phyloP scores from a whole-genome alignment of 169 alveolate genomes.

The Fabrea salina region DNA sequence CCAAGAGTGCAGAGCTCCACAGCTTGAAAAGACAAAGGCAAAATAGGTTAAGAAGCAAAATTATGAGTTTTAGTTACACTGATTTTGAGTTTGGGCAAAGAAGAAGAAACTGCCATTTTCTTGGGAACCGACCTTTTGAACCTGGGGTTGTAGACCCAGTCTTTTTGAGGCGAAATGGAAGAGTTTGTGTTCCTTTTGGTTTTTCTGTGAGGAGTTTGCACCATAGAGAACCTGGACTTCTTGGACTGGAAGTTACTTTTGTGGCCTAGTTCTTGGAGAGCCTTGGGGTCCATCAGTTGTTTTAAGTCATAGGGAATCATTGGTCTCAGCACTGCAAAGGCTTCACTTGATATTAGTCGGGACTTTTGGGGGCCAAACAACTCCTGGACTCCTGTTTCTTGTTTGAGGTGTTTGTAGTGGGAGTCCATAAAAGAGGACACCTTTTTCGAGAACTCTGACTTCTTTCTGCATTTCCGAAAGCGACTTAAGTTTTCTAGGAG shows the following conservation, averaged over 20 bases:
- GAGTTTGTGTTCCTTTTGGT: not conserved
- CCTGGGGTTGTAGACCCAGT: not conserved
- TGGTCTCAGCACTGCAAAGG: not conserved
- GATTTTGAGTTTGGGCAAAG: too few relatives aligned
- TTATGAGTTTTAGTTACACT: not conserved
- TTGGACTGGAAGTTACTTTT: not conserved
- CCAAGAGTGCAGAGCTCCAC: not conserved
- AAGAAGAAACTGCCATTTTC: too few relatives aligned
- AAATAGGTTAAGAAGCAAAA: not conserved
- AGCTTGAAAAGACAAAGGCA: not conserved
- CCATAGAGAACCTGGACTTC: not conserved
- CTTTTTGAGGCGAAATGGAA: not conserved
- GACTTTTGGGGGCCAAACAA: not conserved
- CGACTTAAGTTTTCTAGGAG: not conserved
- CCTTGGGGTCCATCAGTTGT: not conserved
- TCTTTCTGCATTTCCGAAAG: not conserved
- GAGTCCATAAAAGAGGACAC: not conserved
- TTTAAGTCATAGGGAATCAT: not conserved
- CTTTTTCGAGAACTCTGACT: not conserved
- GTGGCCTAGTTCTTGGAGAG: not conserved
- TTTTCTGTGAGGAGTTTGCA: not conserved
- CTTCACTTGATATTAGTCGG: not conserved
- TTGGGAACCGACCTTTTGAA: not conserved
- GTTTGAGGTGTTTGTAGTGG: not conserved
- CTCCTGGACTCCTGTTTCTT: not conserved